Conservation (phyloP, 495 filamentous ascomycete species). For the Elaphomyces granulatus region DNA sequence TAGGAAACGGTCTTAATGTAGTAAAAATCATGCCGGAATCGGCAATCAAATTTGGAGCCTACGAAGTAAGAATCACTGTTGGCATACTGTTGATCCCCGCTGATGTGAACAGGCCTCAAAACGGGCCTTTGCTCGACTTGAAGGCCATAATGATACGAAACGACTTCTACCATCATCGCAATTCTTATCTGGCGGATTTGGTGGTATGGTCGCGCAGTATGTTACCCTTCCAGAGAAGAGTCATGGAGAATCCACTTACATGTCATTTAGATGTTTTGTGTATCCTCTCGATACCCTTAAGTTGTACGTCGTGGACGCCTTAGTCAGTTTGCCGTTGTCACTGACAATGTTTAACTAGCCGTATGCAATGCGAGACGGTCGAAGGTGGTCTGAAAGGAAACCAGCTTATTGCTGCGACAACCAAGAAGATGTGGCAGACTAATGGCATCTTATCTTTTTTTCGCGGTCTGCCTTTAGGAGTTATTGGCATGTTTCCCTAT, state of each 20-base stretch:
- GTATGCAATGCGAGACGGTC: slow-evolving; percentile 90
- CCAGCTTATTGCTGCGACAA: slow-evolving; percentile 64
- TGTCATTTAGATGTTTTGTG: slow-evolving; percentile 55
- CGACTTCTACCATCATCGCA: slow-evolving; percentile 68
- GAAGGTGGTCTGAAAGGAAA: slow-evolving; percentile 74
- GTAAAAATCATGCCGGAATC: slow-evolving; percentile 97
- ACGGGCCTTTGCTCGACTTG: slow-evolving; percentile 66
- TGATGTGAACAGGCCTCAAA: slow-evolving; percentile 56
- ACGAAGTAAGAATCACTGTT: slow-evolving; percentile 48
- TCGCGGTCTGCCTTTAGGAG: slow-evolving; percentile 80
- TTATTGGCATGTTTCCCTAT: slow-evolving; percentile 95
- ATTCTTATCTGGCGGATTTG: slow-evolving; percentile 80
- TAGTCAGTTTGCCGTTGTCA: not conserved
- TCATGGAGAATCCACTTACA: slow-evolving; percentile 9
- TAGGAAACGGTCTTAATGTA: slow-evolving; percentile 94
- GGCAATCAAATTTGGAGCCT: slow-evolving; percentile 92
- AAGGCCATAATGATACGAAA: slow-evolving; percentile 75
- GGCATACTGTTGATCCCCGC: slow-evolving; percentile 4
- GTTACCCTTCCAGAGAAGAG: slow-evolving; percentile 10
- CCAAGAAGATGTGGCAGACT: slow-evolving; percentile 66
- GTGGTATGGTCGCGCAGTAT: slow-evolving; percentile 86
- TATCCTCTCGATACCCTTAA: slow-evolving; percentile 97
- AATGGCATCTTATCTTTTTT: slow-evolving; percentile 69
- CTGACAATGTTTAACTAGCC: slow-evolving; percentile 29
- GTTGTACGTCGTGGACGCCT: slow-evolving; percentile 45